Percentiles rank a stretch among this genome's conserved stretches.
These are phyloP conservation scores for Syzygium syzygioides DNA, from an alignment of 441 rosid genomes.

Conservation along the genomic window DNA sequence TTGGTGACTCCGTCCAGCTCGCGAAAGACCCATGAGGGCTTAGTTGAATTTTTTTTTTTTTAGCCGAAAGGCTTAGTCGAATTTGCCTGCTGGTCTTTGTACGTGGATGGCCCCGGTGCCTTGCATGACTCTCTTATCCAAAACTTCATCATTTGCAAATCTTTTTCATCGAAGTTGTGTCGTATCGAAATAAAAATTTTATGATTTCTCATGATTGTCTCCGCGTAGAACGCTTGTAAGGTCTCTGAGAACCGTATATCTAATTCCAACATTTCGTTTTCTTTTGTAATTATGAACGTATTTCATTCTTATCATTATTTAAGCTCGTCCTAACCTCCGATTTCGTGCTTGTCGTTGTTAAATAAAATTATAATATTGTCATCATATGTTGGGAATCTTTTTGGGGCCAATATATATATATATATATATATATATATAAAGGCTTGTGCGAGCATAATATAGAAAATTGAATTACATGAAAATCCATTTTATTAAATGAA, in stretches of 20 bases:
- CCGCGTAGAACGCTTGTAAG: neutral
- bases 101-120: neutral
- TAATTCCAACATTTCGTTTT: neutral
- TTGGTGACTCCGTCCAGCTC: neutral
- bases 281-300: neutral
- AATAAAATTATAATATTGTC: neutral
- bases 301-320: neutral
- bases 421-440: no score
- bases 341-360: neutral
- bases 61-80: neutral
- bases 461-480: fast-evolving
- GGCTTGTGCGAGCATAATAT: neutral
- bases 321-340: neutral
- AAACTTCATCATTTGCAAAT: neutral
- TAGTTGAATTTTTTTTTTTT: neutral
- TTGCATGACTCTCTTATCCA: neutral
- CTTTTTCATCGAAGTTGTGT: neutral
- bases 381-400: neutral
- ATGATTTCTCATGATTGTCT: neutral
- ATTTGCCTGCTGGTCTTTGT: neutral
- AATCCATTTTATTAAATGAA: neutral
- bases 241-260: neutral
- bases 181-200: neutral
- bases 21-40: neutral
- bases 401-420: neutral